Percentiles rank a stretch among this genome's conserved stretches.
Evolutionary conservation across 2,329 filamentous ascomycete species (phyloP).

Genomic region (Cryphonectria naterciae): DNA sequence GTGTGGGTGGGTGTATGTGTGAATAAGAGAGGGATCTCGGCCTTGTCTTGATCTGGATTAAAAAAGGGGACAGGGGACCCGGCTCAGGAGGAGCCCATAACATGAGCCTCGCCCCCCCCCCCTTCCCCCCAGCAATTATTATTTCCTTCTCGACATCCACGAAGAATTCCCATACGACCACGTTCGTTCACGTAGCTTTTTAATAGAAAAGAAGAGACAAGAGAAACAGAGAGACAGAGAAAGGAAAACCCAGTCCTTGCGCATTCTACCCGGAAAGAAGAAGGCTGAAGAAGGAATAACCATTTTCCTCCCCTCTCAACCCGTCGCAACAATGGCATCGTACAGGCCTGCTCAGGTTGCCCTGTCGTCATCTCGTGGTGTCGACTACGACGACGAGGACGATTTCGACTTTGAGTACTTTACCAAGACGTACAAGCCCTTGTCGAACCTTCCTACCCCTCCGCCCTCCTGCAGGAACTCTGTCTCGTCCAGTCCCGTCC

Average conservation of each 20-base stretch:
- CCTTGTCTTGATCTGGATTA: constrained; percentile 19
- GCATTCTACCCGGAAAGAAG: not conserved
- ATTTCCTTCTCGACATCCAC: not conserved
- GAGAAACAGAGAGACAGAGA: not conserved
- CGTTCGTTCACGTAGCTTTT: constrained; percentile 28
- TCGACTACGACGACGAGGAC: constrained; percentile 43
- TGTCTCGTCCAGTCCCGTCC: constrained; percentile 48
- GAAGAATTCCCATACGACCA: constrained; percentile 14
- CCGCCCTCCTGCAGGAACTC: constrained; percentile 58
- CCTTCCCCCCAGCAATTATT: constrained; percentile 1
- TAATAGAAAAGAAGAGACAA: constrained; percentile 20
- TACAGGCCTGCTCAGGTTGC: constrained; percentile 23
- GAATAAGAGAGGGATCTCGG: not conserved
- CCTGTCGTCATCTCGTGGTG: constrained; percentile 19
- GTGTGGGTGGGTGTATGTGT: not conserved
- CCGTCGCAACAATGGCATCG: constrained; percentile 26
- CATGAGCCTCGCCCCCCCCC: not conserved
- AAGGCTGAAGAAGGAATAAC: constrained; percentile 2
- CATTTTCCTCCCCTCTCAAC: constrained; percentile 3
- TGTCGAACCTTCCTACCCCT: constrained; percentile 70
- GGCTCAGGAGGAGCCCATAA: constrained; percentile 4
- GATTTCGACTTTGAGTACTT: constrained; percentile 60
- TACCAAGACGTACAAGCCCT: constrained; percentile 63
- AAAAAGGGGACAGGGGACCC: constrained; percentile 23
- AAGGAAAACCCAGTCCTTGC: constrained; percentile 3